phyloP scores from a whole-genome alignment of 495 filamentous ascomycete genomes.

The Penicillium egyptiacum region DNA sequence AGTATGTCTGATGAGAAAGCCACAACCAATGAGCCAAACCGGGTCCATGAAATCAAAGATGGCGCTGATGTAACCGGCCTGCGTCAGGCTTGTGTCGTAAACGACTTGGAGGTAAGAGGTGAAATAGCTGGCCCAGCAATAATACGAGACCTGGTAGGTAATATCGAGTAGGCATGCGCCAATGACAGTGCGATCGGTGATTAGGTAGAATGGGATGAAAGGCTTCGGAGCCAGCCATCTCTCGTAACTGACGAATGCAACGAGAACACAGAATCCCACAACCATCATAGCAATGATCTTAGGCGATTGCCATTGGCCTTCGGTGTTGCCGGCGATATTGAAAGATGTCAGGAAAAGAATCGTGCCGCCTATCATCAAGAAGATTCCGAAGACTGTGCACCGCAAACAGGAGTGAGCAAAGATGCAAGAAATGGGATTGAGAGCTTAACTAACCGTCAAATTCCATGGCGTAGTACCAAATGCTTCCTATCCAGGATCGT shows the following conservation, averaged over 20 bases:
- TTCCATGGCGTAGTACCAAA: constrained; percentile 55
- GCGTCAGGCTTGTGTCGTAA: constrained; percentile 51
- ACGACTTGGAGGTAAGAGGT: constrained; percentile 69
- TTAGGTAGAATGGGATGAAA: constrained; percentile 59
- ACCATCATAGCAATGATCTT: constrained; percentile 58
- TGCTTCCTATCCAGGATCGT: constrained; percentile 37
- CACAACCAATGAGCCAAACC: constrained; percentile 50
- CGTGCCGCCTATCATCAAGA: constrained; percentile 57
- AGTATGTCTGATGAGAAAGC: constrained; percentile 52
- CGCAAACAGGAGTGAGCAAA: not conserved
- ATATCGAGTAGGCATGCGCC: constrained; percentile 59
- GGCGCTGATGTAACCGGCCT: constrained; percentile 57
- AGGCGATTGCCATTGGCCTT: constrained; percentile 48
- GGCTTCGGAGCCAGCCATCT: constrained; percentile 50
- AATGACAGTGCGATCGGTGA: constrained; percentile 63
- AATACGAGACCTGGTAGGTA: constrained; percentile 55
- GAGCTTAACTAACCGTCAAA: constrained; percentile 48
- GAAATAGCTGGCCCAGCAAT: constrained; percentile 60
- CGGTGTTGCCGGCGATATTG: constrained; percentile 46
- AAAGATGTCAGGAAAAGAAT: constrained; percentile 63
- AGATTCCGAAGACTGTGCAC: constrained; percentile 49
- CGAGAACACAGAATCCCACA: constrained; percentile 53
- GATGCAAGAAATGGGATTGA: not conserved
- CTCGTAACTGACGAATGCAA: constrained; percentile 59
- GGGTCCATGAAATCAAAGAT: constrained; percentile 52